Conservation (phyloP, 2,329 filamentous ascomycete species). For the Endoconidiophora polonica region DNA sequence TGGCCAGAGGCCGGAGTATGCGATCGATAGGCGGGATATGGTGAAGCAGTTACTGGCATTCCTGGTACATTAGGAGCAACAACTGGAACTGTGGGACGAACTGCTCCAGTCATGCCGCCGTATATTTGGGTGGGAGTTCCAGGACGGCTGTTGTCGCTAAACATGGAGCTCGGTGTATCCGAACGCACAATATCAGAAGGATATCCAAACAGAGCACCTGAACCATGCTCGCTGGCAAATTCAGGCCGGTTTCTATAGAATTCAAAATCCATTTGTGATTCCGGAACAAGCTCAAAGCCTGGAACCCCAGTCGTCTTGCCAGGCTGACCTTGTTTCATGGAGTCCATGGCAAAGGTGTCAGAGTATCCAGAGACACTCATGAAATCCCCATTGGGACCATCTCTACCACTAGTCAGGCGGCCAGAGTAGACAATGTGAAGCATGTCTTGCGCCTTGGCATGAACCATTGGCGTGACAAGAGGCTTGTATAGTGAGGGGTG, state of each 20-base stretch:
- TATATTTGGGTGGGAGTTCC: slow-evolving; percentile 26
- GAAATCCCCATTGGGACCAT: slow-evolving; percentile 33
- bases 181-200: slow-evolving; percentile 42
- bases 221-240: slow-evolving; percentile 63
- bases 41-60: neutral
- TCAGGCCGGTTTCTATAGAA: slow-evolving; percentile 84
- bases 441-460: slow-evolving; percentile 73
- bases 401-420: slow-evolving; percentile 49
- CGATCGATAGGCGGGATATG: slow-evolving; percentile 15
- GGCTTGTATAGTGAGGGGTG: slow-evolving; percentile 82
- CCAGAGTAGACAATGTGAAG: slow-evolving; percentile 76
- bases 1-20: slow-evolving; percentile 11
- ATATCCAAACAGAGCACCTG: slow-evolving; percentile 49
- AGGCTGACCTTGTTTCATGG: slow-evolving; percentile 46
- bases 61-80: slow-evolving; percentile 8
- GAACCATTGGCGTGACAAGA: slow-evolving; percentile 88
- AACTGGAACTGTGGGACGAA: slow-evolving; percentile 6
- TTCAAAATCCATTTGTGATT: slow-evolving; percentile 73
- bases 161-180: slow-evolving; percentile 38
- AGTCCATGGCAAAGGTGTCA: slow-evolving; percentile 63
- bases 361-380: slow-evolving; percentile 56
- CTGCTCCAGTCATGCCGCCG: slow-evolving; percentile 16
- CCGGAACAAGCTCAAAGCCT: slow-evolving; percentile 81
- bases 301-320: slow-evolving; percentile 34
- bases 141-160: slow-evolving; percentile 31